Conservation (phyloP, 345 rosid genomes). For the Aquilaria sinensis region DNA sequence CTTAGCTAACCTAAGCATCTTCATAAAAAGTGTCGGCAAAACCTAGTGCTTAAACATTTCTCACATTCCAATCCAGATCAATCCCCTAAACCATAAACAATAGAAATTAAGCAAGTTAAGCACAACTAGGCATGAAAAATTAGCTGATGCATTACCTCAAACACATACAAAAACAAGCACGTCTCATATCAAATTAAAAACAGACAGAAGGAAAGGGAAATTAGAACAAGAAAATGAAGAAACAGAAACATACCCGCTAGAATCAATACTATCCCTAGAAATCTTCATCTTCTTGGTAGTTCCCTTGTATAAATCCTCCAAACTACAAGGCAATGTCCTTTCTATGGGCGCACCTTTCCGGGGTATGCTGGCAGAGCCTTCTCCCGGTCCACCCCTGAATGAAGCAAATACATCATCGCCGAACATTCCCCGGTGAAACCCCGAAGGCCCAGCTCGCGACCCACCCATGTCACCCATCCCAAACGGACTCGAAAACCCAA, state of each 20-base stretch:
- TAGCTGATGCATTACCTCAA: too few species aligned
- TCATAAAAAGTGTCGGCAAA: too few species aligned
- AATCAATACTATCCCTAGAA: constrained; percentile 65
- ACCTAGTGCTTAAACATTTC: too few species aligned
- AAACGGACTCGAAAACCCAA: constrained; percentile 64
- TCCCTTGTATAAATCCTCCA: constrained; percentile 87
- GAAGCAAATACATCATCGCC: constrained; percentile 55
- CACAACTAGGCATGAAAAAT: too few species aligned
- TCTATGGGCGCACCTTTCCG: constrained; percentile 72
- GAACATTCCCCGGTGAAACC: constrained; percentile 46
- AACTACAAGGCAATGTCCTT: constrained; percentile 72
- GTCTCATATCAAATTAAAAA: too few species aligned
- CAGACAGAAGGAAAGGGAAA: background rate
- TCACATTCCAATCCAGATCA: too few species aligned
- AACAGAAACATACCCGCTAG: constrained; percentile 44
- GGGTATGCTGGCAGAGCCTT: constrained; percentile 32
- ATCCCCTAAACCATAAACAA: too few species aligned
- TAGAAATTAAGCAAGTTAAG: too few species aligned
- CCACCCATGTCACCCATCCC: constrained; percentile 50
- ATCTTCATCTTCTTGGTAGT: constrained; percentile 91
- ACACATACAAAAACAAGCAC: too few species aligned
- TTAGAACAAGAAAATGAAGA: background rate
- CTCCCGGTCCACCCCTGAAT: constrained; percentile 35
- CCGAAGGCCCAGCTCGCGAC: constrained; percentile 38
- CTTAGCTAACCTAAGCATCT: too few species aligned